Conservation (phyloP, 495 filamentous ascomycete species). For the Neurospora sp. region DNA sequence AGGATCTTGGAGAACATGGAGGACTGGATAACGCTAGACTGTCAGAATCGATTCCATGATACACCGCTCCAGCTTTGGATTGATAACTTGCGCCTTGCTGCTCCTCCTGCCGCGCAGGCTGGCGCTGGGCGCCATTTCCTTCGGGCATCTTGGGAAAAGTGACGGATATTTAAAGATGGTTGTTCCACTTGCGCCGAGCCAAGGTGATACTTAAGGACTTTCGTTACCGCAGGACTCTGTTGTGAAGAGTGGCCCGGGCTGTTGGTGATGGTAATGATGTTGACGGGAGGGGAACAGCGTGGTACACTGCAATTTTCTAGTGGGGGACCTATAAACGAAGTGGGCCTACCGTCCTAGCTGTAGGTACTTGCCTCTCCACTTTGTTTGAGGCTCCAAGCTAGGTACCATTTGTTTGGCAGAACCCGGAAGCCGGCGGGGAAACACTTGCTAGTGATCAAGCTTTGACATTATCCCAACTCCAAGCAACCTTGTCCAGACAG, state of each 20-base stretch:
- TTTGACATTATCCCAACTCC: not conserved
- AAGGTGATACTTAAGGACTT: not conserved
- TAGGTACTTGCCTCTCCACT: not conserved
- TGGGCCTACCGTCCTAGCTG: not conserved
- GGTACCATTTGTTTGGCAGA: not conserved
- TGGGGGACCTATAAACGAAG: not conserved
- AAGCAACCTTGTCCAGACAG: not conserved
- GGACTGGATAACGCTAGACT: slow-evolving; percentile 1
- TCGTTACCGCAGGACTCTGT: not conserved
- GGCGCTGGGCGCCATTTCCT: slow-evolving; percentile 17
- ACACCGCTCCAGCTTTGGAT: not conserved
- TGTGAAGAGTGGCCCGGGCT: not conserved
- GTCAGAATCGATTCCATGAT: slow-evolving; percentile 11
- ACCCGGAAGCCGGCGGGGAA: not conserved
- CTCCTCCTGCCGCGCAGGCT: slow-evolving; percentile 19
- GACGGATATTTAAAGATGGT: not conserved
- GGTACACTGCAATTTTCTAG: not conserved
- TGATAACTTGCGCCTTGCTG: slow-evolving; percentile 27
- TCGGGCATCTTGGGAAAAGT: slow-evolving; percentile 27
- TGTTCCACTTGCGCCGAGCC: not conserved
- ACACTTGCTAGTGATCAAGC: not conserved
- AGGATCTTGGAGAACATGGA: slow-evolving; percentile 29
- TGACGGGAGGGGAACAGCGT: not conserved
- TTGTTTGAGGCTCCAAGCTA: not conserved
- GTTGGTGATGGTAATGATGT: not conserved